phyloP scores from a whole-genome alignment of 1,139 yeast genomes.

The Wickerhamomyces sp. region DNA sequence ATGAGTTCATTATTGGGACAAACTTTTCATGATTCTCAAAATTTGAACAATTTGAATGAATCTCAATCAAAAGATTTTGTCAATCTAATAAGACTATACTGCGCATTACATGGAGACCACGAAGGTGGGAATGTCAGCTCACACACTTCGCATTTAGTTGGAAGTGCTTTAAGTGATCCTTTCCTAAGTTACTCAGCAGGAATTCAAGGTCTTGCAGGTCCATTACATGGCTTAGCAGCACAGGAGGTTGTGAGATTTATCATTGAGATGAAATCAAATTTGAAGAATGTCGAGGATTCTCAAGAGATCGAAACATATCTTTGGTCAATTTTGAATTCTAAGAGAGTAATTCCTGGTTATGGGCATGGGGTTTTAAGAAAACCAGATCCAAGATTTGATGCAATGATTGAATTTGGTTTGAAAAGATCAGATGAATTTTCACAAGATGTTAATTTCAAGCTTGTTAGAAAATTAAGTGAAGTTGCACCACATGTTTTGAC shows the following conservation, averaged over 20 bases:
- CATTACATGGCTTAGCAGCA: constrained; percentile 40
- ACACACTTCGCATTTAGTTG: constrained; percentile 39
- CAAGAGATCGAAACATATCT: constrained; percentile 30
- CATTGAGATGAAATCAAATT: constrained; percentile 29
- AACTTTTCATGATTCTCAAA: constrained; percentile 21
- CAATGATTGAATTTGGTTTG: constrained; percentile 31
- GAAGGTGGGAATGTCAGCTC: constrained; percentile 45
- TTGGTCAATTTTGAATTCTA: constrained; percentile 35
- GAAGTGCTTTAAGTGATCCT: constrained; percentile 37
- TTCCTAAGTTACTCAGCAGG: constrained; percentile 37
- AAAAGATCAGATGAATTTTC: constrained; percentile 27
- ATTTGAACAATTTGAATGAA: constrained; percentile 19
- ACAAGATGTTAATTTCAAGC: constrained; percentile 27
- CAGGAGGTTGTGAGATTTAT: constrained; percentile 40
- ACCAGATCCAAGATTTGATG: constrained; percentile 28
- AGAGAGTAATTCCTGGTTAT: constrained; percentile 40
- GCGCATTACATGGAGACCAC: constrained; percentile 40
- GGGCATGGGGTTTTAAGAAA: constrained; percentile 36
- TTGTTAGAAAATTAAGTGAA: constrained; percentile 31
- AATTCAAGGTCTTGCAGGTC: constrained; percentile 39
- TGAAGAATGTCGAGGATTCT: constrained; percentile 21
- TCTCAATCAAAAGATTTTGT: constrained; percentile 31
- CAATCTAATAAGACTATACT: constrained; percentile 36
- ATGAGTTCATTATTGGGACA: constrained; percentile 24
- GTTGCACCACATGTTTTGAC: constrained; percentile 52